These are phyloP conservation scores for Phaeosphaeria sp. DNA, from an alignment of 2,329 filamentous ascomycete species.

Conservation along the genomic window DNA sequence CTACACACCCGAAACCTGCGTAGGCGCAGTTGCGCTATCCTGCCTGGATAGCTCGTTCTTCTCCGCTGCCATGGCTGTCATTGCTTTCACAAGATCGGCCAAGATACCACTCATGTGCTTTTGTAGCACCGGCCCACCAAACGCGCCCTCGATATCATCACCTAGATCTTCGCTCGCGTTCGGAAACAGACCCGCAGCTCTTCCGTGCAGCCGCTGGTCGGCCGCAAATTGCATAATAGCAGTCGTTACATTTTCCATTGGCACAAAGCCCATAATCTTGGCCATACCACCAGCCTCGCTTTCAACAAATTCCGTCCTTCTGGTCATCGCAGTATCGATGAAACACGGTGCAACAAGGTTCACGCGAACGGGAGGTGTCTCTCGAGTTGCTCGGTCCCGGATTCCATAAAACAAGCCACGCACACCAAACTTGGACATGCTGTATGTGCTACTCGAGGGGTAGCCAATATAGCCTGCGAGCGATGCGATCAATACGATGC, in stretches of 20 bases:
- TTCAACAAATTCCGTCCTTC: conserved; percentile 8
- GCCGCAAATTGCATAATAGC: conserved; percentile 24
- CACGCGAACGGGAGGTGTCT: conserved; percentile 19
- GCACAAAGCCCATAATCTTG: conserved; percentile 21
- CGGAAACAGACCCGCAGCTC: conserved; percentile 27
- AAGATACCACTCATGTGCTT: conserved; percentile 12
- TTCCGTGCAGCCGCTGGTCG: conserved; percentile 19
- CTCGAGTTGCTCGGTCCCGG: conserved; percentile 19
- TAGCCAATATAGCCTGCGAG: conserved; percentile 33
- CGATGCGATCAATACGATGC: conserved; percentile 29
- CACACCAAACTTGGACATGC: conserved; percentile 35
- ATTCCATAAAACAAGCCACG: conserved; percentile 33
- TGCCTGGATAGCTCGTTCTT: conserved; percentile 6
- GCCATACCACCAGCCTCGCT: conserved; percentile 19
- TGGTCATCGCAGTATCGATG: conserved; percentile 29
- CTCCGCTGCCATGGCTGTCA: conserved; percentile 7
- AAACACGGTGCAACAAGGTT: conserved; percentile 40
- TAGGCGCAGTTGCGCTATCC: conserved; percentile 4
- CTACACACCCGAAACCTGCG: conserved; percentile 15
- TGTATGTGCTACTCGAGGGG: conserved; percentile 31
- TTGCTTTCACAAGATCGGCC: conserved; percentile 7
- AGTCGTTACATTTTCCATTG: conserved; percentile 27
- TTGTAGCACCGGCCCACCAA: conserved; percentile 13
- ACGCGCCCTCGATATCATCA: conserved; percentile 29
- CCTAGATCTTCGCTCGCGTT: conserved; percentile 21